These are phyloP conservation scores for Debaryomyces fabryi DNA, from an alignment of 1,139 yeast genomes.

Conservation along the genomic window DNA sequence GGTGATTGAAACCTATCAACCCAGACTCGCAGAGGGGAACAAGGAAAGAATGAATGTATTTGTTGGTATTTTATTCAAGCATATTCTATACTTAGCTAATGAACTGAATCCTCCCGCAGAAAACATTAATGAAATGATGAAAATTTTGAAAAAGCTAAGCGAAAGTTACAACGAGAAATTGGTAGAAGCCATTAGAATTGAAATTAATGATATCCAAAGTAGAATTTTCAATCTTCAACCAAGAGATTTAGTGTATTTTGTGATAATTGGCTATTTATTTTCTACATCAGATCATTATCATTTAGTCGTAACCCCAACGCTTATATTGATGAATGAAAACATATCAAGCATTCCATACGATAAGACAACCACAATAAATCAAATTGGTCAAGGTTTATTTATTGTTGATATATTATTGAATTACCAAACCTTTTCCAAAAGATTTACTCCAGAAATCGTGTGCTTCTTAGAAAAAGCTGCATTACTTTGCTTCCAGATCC, in stretches of 20 bases:
- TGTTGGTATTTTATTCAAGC: conserved; percentile 65
- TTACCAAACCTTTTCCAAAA: conserved; percentile 78
- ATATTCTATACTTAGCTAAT: conserved; percentile 56
- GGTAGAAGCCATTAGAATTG: conserved; percentile 47
- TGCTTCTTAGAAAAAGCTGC: conserved; percentile 60
- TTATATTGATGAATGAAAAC: conserved; percentile 71
- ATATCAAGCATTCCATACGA: conserved; percentile 37
- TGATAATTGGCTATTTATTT: conserved; percentile 72
- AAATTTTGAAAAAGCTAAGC: conserved; percentile 59
- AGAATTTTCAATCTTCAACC: conserved; percentile 44
- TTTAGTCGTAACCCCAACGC: conserved; percentile 82
- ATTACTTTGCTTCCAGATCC: conserved; percentile 50
- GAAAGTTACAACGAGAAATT: conserved; percentile 67
- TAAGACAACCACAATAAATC: conserved; percentile 51
- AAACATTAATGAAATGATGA: conserved; percentile 46
- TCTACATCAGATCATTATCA: conserved; percentile 97
- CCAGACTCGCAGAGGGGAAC: conserved; percentile 79
- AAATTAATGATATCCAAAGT: conserved; percentile 48
- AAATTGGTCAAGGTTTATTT: conserved; percentile 51
- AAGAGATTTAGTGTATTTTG: conserved; percentile 67
- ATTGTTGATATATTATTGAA: conserved; percentile 64
- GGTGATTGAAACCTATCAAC: conserved; percentile 66
- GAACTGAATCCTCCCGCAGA: conserved; percentile 16
- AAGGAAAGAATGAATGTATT: conserved; percentile 72
- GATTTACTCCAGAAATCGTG: conserved; percentile 80